phyloP scores from a whole-genome alignment of 1,139 yeast genomes.

The Candida sp. region DNA sequence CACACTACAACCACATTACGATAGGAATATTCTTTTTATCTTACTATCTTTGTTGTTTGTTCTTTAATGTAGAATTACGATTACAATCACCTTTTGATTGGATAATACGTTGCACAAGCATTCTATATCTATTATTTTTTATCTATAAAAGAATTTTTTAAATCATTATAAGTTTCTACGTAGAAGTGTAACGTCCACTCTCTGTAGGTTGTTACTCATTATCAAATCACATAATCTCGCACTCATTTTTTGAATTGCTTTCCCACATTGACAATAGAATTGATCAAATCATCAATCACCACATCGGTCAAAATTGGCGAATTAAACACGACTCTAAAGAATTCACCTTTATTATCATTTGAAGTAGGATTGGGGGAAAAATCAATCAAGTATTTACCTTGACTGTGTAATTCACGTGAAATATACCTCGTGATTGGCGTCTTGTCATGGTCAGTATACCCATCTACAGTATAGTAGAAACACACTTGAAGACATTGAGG shows the following conservation, averaged over 20 bases:
- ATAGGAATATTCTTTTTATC: too few relatives aligned
- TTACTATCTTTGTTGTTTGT: neutral
- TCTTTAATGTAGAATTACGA: neutral
- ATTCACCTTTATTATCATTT: constrained; percentile 60
- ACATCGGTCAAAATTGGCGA: constrained; percentile 55
- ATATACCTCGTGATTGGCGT: constrained; percentile 63
- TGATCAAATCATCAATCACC: constrained; percentile 37
- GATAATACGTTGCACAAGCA: neutral
- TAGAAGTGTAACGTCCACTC: too few relatives aligned
- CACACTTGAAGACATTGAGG: constrained; percentile 87
- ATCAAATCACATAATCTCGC: too few relatives aligned
- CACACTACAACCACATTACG: too few relatives aligned
- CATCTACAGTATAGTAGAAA: constrained; percentile 62
- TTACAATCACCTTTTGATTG: neutral
- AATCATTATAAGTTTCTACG: too few relatives aligned
- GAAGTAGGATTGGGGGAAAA: constrained; percentile 71
- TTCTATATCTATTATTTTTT: neutral
- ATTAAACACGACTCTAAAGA: constrained; percentile 81
- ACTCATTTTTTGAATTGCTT: constrained; percentile 7
- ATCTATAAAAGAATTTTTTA: too few relatives aligned
- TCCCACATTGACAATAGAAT: constrained; percentile 27
- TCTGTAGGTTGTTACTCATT: too few relatives aligned
- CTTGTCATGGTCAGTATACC: constrained; percentile 30
- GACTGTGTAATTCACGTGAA: constrained; percentile 56
- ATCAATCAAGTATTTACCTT: constrained; percentile 71